Base-by-base conservation (phyloP, 2,329 filamentous ascomycete genomes). In the Fusarium neocosmosporiellum region DNA sequence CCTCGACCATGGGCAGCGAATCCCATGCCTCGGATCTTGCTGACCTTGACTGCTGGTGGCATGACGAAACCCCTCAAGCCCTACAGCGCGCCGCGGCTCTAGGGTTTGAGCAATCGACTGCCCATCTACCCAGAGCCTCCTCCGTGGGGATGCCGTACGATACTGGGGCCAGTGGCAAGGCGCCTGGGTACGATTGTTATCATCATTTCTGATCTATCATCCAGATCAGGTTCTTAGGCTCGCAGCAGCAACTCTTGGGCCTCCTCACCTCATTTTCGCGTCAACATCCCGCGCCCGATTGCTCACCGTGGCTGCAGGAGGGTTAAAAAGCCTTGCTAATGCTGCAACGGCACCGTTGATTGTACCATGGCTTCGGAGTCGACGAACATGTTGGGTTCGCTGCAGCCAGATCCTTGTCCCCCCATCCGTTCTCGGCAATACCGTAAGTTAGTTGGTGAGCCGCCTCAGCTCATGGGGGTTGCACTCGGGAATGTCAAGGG, bases 401-500 rank as follows among this genome's bases (percentile, higher is more conserved):
- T 60, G 58, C 48, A 73, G 54, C 59, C 27, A 20, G 59, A 59
- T 55, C 59, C 67, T 46, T 33, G 60, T 34, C 27, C 39, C 58
- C 59, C 41, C 59, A 29, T 31, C 20, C 50, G 43, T 48, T 55
- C 61, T 73, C 59, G 67, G 70, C 55, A 73, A 66, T 73, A 55
- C 70, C 67, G 57, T 54, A 48, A 48, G 41, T 29, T 27, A 33
- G 61, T 31, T 65, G 46, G 31, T 65, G 59, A 58, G 55, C 41
- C 41, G 59, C 59, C 22, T 37, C 31, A 31, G 20, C 20, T 50
- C 27, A 54, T 59, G 48, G 48, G 34, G 67, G 70, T 72, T 67
- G 27, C 63, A 73, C 59, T 55, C 70, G 63, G 70, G 39, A 73
- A 73, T 73, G 66, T 18, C 61, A 59, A 67, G 70, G 66, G 37